A percentile compares a stretch with the other conserved stretches of the same genome.
Evolutionary conservation across 2,329 filamentous ascomycete species (phyloP).

Genomic region (Cladosporium velox): DNA sequence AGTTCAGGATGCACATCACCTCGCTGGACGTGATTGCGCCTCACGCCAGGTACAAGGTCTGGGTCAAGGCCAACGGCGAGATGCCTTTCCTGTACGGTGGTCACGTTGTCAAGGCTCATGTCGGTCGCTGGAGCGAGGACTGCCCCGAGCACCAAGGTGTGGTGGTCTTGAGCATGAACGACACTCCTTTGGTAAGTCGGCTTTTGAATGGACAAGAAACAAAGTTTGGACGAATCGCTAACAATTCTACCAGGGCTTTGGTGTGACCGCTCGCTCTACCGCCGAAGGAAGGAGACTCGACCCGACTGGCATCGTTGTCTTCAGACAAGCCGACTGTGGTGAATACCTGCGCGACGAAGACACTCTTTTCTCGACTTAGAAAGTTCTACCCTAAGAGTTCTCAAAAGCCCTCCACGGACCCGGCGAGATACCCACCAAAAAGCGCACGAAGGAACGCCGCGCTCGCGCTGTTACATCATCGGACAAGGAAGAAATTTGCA

Average conservation of each 20-base stretch:
- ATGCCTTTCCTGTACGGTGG: constrained; percentile 97
- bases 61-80: constrained; percentile 93
- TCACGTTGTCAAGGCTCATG: constrained; percentile 80
- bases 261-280: constrained; percentile 84
- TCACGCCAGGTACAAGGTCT: constrained; percentile 94
- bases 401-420: neutral
- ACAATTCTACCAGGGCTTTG: constrained; percentile 69
- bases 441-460: neutral
- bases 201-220: neutral
- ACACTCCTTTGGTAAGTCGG: constrained; percentile 67
- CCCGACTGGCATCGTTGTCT: constrained; percentile 85
- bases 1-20: constrained; percentile 93
- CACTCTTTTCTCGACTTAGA: constrained; percentile 59
- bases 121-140: constrained; percentile 85
- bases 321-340: constrained; percentile 89
- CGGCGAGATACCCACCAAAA: neutral
- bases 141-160: constrained; percentile 91
- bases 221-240: constrained; percentile 11
- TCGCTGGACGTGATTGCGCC: constrained; percentile 85
- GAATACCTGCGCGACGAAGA: constrained; percentile 89
- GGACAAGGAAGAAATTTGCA: neutral
- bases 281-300: constrained; percentile 81
- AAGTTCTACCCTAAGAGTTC: too few species aligned
- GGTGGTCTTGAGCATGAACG: constrained; percentile 87
- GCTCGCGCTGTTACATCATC: neutral